phyloP scores from a whole-genome alignment of 441 rosid species.

The Eutrema salsugineum region DNA sequence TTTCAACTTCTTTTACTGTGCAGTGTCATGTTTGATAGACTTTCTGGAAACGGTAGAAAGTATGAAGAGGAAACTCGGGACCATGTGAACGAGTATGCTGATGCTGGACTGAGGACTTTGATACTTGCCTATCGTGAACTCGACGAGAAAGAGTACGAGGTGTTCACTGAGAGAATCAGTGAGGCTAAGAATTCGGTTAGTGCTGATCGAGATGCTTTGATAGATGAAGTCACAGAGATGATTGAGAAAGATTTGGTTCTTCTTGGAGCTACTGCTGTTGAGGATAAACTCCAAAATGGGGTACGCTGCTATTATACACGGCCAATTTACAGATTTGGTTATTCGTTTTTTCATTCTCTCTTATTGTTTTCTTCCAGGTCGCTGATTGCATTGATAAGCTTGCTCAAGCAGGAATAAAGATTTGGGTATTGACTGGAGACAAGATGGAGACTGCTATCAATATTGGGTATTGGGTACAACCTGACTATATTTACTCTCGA shows the following conservation, averaged over 20 bases:
- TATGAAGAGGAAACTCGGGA: conserved; percentile 64
- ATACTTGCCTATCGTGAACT: conserved; percentile 86
- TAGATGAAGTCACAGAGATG: conserved; percentile 69
- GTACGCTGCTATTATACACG: conserved; percentile 45
- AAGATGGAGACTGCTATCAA: conserved; percentile 99
- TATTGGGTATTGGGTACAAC: conserved; percentile 60
- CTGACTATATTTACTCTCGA: background rate
- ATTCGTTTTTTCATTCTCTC: background rate
- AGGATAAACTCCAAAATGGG: conserved; percentile 95
- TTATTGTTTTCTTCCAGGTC: conserved; percentile 47
- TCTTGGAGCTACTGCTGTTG: conserved; percentile 95
- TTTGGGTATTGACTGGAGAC: conserved; percentile 98
- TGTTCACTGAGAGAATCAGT: conserved; percentile 54
- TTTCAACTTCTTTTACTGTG: conserved; percentile 1
- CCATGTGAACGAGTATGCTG: conserved; percentile 83
- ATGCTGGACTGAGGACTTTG: conserved; percentile 92
- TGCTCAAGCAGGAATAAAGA: conserved; percentile 94
- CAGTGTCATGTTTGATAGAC: conserved; percentile 95
- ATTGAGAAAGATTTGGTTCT: conserved; percentile 79
- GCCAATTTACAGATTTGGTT: too few relatives aligned
- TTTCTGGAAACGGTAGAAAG: conserved; percentile 56
- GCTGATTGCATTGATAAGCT: conserved; percentile 98
- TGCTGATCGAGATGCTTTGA: conserved; percentile 64
- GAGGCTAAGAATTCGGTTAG: conserved; percentile 68
- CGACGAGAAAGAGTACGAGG: conserved; percentile 52